Conservation (phyloP, 768 basidiomycete species). For the Lactarius hatsudake region DNA sequence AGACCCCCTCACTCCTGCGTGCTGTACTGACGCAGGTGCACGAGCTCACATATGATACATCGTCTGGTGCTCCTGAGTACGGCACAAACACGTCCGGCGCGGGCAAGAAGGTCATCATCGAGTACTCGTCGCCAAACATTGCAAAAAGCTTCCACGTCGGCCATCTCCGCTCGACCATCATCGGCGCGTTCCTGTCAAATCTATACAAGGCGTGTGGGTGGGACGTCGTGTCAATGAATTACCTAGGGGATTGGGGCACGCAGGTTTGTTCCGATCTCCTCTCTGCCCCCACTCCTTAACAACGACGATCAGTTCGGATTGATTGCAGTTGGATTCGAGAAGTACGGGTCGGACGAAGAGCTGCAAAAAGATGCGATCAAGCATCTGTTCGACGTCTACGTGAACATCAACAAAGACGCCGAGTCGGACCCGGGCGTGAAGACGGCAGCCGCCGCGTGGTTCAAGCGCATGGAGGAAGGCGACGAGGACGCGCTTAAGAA, state of each 20-base stretch:
- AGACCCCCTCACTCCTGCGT: slow-evolving; percentile 59
- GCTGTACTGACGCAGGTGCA: slow-evolving; percentile 73
- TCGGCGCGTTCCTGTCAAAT: slow-evolving; percentile 92
- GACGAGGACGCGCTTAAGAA: slow-evolving; percentile 79
- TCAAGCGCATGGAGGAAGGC: slow-evolving; percentile 94
- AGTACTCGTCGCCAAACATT: slow-evolving; percentile 96
- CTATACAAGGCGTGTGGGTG: slow-evolving; percentile 90
- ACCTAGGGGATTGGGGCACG: slow-evolving; percentile 98
- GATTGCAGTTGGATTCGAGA: slow-evolving; percentile 87
- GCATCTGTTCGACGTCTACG: slow-evolving; percentile 92
- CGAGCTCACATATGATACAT: slow-evolving; percentile 59
- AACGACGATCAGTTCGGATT: slow-evolving; percentile 61
- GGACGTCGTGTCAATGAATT: slow-evolving; percentile 90
- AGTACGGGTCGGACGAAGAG: slow-evolving; percentile 83
- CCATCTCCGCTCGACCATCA: slow-evolving; percentile 96
- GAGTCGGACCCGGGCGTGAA: slow-evolving; percentile 70
- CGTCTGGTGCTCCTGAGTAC: slow-evolving; percentile 64
- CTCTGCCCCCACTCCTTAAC: not conserved
- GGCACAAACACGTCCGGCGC: slow-evolving; percentile 75
- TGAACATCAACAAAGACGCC: slow-evolving; percentile 87
- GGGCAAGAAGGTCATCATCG: slow-evolving; percentile 83
- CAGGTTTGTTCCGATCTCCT: slow-evolving; percentile 56
- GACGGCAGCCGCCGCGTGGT: slow-evolving; percentile 76
- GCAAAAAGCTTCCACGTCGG: slow-evolving; percentile 99
- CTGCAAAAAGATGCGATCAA: slow-evolving; percentile 89